Evolutionary conservation across 352 stramenopile species (phyloP).

Genomic region (Discostella stelligera): DNA sequence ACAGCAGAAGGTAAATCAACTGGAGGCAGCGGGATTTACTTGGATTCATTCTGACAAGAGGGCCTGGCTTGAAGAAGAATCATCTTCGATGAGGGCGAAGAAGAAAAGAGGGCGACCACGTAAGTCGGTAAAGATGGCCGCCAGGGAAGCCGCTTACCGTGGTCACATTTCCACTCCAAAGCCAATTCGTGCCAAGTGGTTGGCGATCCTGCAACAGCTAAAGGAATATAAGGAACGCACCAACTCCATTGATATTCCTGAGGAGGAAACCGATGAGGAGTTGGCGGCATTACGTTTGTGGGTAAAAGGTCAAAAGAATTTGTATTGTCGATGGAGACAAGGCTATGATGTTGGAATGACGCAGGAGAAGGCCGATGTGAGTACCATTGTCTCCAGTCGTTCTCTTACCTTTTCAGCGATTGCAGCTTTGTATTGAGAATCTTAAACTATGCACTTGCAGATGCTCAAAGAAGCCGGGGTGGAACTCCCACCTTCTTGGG

Average conservation of each 20-base stretch:
- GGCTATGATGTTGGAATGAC: slow-evolving; percentile 36
- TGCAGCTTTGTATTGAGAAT: no score
- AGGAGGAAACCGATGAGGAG: slow-evolving; percentile 29
- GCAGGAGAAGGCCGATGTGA: slow-evolving; percentile 38
- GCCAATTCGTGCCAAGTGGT: slow-evolving; percentile 39
- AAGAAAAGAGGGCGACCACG: slow-evolving; percentile 28
- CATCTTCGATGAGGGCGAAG: neutral
- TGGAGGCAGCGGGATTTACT: slow-evolving; percentile 36
- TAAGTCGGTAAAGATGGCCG: slow-evolving; percentile 17
- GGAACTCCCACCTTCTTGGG: slow-evolving; percentile 33
- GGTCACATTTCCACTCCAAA: neutral
- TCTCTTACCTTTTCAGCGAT: neutral
- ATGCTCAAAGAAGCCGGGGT: slow-evolving; percentile 29
- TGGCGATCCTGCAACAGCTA: slow-evolving; percentile 39
- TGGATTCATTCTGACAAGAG: slow-evolving; percentile 26
- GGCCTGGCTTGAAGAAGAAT: slow-evolving; percentile 3
- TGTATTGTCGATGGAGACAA: slow-evolving; percentile 19
- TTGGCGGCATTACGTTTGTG: slow-evolving; percentile 16
- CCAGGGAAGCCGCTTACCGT: neutral
- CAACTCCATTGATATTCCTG: slow-evolving; percentile 25
- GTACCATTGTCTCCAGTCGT: neutral
- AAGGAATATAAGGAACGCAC: slow-evolving; percentile 32
- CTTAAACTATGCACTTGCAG: neutral
- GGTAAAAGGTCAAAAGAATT: slow-evolving; percentile 29
- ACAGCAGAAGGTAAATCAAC: slow-evolving; percentile 36